A percentile compares a stretch with the other conserved stretches of the same genome.
Conservation (phyloP, 2,329 filamentous ascomycete genomes). For the Ophiostoma novo-ulmi region DNA sequence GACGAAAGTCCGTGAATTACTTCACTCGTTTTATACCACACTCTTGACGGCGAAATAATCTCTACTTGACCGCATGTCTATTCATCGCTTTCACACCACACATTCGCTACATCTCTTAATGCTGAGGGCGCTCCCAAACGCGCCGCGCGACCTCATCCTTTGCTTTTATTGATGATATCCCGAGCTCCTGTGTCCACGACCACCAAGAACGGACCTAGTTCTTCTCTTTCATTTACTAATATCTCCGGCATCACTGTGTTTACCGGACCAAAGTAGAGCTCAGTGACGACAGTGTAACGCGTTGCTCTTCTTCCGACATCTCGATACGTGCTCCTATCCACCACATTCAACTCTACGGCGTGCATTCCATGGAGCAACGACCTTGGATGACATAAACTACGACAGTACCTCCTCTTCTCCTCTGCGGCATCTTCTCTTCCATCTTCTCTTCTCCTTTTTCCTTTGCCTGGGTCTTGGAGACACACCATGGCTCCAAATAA, state of each 20-base stretch:
- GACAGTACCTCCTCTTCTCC: neutral
- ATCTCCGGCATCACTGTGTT: neutral
- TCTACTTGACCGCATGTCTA: neutral
- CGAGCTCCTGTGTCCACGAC: neutral
- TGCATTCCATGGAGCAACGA: constrained; percentile 26
- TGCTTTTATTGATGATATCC: neutral
- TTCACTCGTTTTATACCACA: neutral
- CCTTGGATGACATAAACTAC: constrained; percentile 21
- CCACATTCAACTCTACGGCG: neutral
- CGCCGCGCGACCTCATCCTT: constrained; percentile 2
- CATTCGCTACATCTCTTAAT: neutral
- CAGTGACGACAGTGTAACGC: neutral
- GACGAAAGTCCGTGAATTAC: constrained; percentile 1
- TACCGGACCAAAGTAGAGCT: neutral
- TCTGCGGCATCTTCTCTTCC: neutral
- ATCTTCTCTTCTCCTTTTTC: neutral
- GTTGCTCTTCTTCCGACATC: neutral
- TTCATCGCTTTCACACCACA: neutral
- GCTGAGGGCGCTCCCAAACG: neutral
- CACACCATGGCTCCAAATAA: constrained; percentile 49
- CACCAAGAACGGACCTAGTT: neutral
- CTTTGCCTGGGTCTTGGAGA: constrained; percentile 4
- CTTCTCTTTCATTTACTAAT: neutral
- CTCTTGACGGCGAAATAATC: neutral
- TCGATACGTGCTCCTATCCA: constrained; percentile 9